phyloP scores from a whole-genome alignment of 1,139 yeast genomes.

The Lodderomyces parapsilosis region DNA sequence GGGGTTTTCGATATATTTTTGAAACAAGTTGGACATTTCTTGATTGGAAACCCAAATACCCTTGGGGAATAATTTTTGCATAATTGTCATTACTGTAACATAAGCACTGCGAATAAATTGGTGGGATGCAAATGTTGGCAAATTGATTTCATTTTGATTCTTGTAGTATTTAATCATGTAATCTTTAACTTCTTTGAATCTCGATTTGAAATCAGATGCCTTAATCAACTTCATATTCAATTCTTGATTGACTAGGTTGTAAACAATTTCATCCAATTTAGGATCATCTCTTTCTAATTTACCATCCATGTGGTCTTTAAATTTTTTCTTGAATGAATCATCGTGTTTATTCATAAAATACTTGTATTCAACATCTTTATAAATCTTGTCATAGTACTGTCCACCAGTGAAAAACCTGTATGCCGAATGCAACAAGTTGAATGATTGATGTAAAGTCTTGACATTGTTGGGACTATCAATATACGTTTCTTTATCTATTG shows the following conservation, averaged over 20 bases:
- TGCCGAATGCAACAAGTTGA: conserved; percentile 33
- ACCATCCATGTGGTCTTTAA: conserved; percentile 33
- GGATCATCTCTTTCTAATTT: conserved; percentile 33
- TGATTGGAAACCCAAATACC: conserved; percentile 43
- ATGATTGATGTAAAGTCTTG: conserved; percentile 22
- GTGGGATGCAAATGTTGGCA: conserved; percentile 30
- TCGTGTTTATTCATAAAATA: conserved; percentile 36
- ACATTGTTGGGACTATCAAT: conserved; percentile 31
- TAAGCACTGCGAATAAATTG: conserved; percentile 36
- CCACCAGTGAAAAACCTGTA: conserved; percentile 29
- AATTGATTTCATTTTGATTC: conserved; percentile 35
- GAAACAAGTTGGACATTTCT: conserved; percentile 32
- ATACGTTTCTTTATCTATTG: conserved; percentile 34
- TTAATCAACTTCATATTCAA: conserved; percentile 39
- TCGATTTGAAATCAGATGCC: conserved; percentile 31
- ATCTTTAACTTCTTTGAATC: conserved; percentile 38
- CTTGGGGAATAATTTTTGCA: conserved; percentile 41
- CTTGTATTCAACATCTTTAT: conserved; percentile 34
- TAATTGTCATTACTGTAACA: conserved; percentile 34
- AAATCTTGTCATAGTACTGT: conserved; percentile 29
- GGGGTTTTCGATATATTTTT: conserved; percentile 37
- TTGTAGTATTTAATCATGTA: conserved; percentile 43
- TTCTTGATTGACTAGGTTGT: conserved; percentile 39
- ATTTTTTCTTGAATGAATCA: conserved; percentile 27
- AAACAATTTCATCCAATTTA: conserved; percentile 38